Evolutionary conservation across 306 rosid species (phyloP).

Genomic region (Castanea mollissima): DNA sequence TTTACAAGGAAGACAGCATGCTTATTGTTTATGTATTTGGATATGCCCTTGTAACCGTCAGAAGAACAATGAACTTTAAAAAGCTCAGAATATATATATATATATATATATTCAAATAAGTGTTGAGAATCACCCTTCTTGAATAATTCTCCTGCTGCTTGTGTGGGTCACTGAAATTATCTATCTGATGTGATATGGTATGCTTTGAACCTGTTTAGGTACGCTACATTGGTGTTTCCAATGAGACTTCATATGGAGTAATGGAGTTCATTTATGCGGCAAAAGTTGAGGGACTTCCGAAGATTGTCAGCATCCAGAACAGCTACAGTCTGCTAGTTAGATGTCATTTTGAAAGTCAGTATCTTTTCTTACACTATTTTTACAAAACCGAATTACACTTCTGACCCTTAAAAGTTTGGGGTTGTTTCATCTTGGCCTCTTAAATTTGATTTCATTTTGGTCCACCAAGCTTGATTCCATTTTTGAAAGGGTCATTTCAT

Average conservation of each 20-base stretch:
- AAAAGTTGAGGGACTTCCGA: slow-evolving; percentile 80
- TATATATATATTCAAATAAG: neutral
- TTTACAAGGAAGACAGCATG: neutral
- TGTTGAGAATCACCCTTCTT: neutral
- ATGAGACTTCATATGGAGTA: slow-evolving; percentile 94
- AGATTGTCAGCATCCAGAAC: slow-evolving; percentile 90
- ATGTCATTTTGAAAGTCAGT: slow-evolving; percentile 66
- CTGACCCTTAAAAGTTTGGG: too few species aligned
- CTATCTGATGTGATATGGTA: too few species aligned
- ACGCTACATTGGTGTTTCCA: slow-evolving; percentile 87
- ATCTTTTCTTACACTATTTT: neutral
- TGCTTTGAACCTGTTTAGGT: slow-evolving; percentile 47
- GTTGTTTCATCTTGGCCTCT: too few species aligned
- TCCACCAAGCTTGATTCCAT: too few species aligned
- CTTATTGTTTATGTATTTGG: neutral
- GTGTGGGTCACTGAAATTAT: too few species aligned
- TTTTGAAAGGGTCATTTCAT: too few species aligned
- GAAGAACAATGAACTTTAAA: neutral
- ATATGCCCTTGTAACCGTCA: neutral
- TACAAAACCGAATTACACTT: too few species aligned
- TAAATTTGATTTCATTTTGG: too few species aligned
- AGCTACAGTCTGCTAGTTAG: slow-evolving; percentile 69
- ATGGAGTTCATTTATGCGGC: slow-evolving; percentile 92
- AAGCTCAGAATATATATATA: neutral
- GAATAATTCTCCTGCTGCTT: neutral